Evolutionary conservation across 2,329 filamentous ascomycete species (phyloP), one percentile per base, ranked within the genome.

Genomic region (Pseudogymnoascus sp.): DNA sequence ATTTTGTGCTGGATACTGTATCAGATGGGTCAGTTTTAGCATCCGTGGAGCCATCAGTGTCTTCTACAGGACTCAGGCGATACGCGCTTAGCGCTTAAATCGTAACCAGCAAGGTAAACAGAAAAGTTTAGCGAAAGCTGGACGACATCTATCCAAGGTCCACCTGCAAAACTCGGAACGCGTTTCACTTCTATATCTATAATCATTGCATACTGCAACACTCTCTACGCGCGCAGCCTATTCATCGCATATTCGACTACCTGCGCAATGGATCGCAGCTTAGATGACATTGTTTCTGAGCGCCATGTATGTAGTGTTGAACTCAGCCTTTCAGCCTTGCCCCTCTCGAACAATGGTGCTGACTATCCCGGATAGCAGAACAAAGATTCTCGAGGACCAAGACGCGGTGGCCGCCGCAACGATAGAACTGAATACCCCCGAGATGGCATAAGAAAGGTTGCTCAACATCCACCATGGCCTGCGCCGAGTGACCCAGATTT

Each of bases 381-480:
- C 50, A 56, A 68, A 64, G 68, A 70, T 65, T 68, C 70, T 67
- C 68, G 70, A 33, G 38, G 63, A 66, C 69, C 69, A 66, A 68
- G 70, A 65, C 67, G 70, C 64, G 70, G 70, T 65, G 70, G 69
- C 61, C 71, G 70, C 63, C 72, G 71, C 68, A 69, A 68, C 67
- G 72, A 71, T 50, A 67, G 72, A 47, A 72, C 67, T 67, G 80
- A 80, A 56, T 87, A 83, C 70, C 88, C 89, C 72, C 88, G 90
- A 78, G 90, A 95, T 78, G 90, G 90, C 78, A 84, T 93, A 75
- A 93, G 88, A 92, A 96, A 96, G 91, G 91, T 93, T 76, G 31
- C 61, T 44, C 3, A 16, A 31, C 8, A 59, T 56, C 42, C 37
- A 38, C 50, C 33, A 14, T 61, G 10, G 53, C n/a, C 35, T 61